Evolutionary conservation across 129 eudicot genomes (phyloP).

Genomic region (Pittosporum tobira): DNA sequence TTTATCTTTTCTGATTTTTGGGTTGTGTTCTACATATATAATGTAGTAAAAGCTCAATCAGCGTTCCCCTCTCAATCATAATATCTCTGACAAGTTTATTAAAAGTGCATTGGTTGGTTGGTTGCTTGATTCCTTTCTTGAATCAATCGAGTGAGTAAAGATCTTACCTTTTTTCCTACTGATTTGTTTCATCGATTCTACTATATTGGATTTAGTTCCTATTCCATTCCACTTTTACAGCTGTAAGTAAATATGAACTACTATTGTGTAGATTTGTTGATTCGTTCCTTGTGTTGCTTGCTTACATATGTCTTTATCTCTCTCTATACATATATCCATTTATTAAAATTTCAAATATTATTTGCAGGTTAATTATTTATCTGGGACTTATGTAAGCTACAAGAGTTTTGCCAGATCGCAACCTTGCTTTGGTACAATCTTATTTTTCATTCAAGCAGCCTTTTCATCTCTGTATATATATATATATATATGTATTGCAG

Average conservation of each 20-base stretch:
- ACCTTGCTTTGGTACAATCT: too few relatives aligned
- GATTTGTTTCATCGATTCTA: too few relatives aligned
- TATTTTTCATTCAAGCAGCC: too few relatives aligned
- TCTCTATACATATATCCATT: too few relatives aligned
- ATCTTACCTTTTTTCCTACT: constrained; percentile 23
- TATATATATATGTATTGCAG: too few relatives aligned
- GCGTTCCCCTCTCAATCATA: background rate
- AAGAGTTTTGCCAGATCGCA: background rate
- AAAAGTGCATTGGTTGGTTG: background rate
- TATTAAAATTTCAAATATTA: background rate
- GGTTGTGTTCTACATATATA: too few relatives aligned
- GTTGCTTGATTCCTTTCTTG: constrained; percentile 28
- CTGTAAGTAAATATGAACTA: constrained; percentile 3
- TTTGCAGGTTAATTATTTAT: too few relatives aligned
- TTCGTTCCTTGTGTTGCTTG: background rate
- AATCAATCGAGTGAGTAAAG: constrained; percentile 50
- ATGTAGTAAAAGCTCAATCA: background rate
- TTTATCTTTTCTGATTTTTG: background rate
- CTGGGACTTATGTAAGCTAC: background rate
- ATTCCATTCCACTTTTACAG: constrained; percentile 27
- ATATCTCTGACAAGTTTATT: background rate
- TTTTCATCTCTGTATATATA: background rate
- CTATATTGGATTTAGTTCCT: too few relatives aligned
- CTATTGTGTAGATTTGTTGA: background rate
- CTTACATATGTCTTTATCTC: too few relatives aligned